Base-by-base conservation (phyloP, 2,329 filamentous ascomycete species). In the Aspergillus candidus region DNA sequence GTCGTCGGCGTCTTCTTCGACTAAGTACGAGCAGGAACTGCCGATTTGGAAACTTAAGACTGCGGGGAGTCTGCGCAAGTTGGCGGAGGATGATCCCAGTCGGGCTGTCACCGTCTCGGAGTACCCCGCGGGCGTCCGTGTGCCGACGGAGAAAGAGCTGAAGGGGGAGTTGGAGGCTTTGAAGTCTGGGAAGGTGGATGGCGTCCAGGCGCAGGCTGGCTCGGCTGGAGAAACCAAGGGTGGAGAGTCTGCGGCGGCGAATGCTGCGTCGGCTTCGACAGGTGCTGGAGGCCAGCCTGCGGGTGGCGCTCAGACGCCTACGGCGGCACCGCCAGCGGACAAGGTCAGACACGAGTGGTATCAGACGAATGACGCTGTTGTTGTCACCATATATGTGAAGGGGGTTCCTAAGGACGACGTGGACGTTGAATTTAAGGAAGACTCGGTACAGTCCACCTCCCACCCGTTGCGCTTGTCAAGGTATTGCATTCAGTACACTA, bases 331-430 rank as follows among this genome's bases (percentile, higher is more conserved):
- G 18, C 30, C 46, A 46, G 76, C 75, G 4, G 72, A 75, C 46
- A 84, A 83, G 60, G 77, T 84, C 52, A 75, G 82, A 44, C 75
- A 84, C 55, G 83, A 86, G 46, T 86, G 80, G 80, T 85, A 83
- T 55, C 81, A 86, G 57, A 80, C 74, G 36, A 67, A 67, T 12
- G 74, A 79, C n/a, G 75, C 66, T 10, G 74, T 86, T 40, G 78
- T 77, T 22, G 72, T 86, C 53, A 82, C 77, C 1, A 69, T 86
- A n/a, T 75, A 84, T 40, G 80, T 78, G 2, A 85, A 84, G 59
- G 79, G 78, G 10, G 73, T 84, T 2, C 72, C 75, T 0, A 77
- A 80, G 52, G 78, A 82, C 22, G 71, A 73, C 35, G 68, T 75
- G 3, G 63, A 69, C 4, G 64, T 80, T 18, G 73, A 80, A 10